These are phyloP conservation scores for Penicillium sp. DNA, from an alignment of 2,329 filamentous ascomycete species.

Conservation along the genomic window DNA sequence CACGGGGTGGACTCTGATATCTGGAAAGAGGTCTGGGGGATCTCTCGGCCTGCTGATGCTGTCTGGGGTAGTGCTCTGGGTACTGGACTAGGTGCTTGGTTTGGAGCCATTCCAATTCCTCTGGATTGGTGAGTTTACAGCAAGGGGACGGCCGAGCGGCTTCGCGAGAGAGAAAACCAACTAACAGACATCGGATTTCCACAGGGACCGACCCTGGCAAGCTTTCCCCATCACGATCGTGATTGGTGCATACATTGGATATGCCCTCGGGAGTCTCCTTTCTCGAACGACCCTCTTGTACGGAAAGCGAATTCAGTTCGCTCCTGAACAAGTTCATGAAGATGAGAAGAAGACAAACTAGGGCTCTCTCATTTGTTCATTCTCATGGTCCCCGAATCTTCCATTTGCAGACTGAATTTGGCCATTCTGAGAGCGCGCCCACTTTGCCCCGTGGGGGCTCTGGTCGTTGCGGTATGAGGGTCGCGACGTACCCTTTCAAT, in stretches of 20 bases:
- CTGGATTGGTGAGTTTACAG: constrained; percentile 67
- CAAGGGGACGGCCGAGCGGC: background rate
- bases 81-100: constrained; percentile 74
- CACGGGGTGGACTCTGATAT: constrained; percentile 68
- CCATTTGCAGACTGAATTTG: too few species aligned
- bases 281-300: constrained; percentile 28
- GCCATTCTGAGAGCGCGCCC: too few species aligned
- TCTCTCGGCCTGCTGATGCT: constrained; percentile 71
- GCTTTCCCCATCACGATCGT: constrained; percentile 93
- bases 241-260: constrained; percentile 73
- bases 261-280: constrained; percentile 53
- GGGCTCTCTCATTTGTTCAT: too few species aligned
- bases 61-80: constrained; percentile 79
- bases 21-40: constrained; percentile 65
- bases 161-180: background rate
- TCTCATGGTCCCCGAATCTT: too few species aligned
- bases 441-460: too few species aligned
- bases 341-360: constrained; percentile 18
- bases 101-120: constrained; percentile 90
- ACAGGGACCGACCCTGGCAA: constrained; percentile 91
- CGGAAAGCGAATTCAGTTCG: constrained; percentile 33
- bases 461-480: too few species aligned
- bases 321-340: constrained; percentile 15
- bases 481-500: too few species aligned
- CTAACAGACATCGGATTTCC: constrained; percentile 1